Base-by-base conservation (phyloP, 2,329 filamentous ascomycete genomes). In the Calonectria leucothoes region DNA sequence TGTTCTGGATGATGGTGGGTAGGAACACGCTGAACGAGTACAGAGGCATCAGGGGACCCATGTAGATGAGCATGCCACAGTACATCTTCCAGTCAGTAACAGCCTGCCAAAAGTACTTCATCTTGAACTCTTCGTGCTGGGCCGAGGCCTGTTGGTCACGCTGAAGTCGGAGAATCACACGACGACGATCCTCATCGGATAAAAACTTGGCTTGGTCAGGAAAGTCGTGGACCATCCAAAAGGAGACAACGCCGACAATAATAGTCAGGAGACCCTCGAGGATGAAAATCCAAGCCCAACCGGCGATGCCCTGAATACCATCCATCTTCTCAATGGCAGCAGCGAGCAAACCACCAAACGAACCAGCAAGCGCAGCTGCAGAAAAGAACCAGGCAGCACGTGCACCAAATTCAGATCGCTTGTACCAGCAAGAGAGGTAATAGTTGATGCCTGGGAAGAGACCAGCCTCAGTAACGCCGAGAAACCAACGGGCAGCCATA, bases 11-110 rank as follows among this genome's bases (percentile, higher is more conserved):
- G 80, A 97, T 97, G 23, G 92, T 94, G 0, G 95, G 95, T 3
- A 96, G 85, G 85, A 98, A 96, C 5, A 96, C 88, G 2, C 91
- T 93, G 84, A 95, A 95, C 4, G 92, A 92, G 81, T 95, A 96
- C 6, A 96, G 86, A 0, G 93, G 89, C 81, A 93, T 93, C 76
- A 94, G 90, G 48, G 88, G 89, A 1, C 94, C 94, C 92, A 95
- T 95, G 82, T 95, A 97, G 72, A 96, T 92, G 55, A 94, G 83
- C 83, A 94, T 93, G 15, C 91, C 93, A 1, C 89, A 86, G 84
- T 92, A 97, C 25, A 93, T 97, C 87, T 98, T 97, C 93, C 94
- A 97, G 81, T 98, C 95, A 71, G 89, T 93, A 23, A 96, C 78
- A 8, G 92, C 92, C 15, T 91, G 89, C 89, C 91, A 94, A 73